These are phyloP conservation scores for Debaryomyces coudertii DNA, from an alignment of 1,139 yeast species.

Conservation along the genomic window DNA sequence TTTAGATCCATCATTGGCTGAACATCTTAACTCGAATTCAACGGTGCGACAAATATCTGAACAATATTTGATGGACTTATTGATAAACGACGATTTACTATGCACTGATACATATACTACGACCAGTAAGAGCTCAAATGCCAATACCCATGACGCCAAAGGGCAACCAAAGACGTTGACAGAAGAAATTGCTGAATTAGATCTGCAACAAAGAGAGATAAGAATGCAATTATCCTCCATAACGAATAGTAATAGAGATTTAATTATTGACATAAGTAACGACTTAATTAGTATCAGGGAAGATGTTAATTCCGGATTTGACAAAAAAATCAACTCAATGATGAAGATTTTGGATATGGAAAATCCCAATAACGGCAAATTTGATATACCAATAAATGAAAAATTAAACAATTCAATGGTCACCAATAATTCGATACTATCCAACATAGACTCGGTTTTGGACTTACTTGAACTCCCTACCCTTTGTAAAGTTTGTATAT, in stretches of 20 bases:
- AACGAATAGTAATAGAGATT: constrained; percentile 42
- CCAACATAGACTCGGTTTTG: constrained; percentile 70
- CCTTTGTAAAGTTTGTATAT: constrained; percentile 77
- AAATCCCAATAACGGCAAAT: constrained; percentile 1
- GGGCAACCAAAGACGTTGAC: constrained; percentile 32
- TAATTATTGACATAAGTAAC: constrained; percentile 42
- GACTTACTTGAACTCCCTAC: constrained; percentile 86
- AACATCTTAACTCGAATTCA: constrained; percentile 16
- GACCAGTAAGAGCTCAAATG: constrained; percentile 17
- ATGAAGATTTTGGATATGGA: constrained; percentile 17
- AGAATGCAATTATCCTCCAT: constrained; percentile 35
- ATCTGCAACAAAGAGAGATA: constrained; percentile 34
- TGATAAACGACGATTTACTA: constrained; percentile 45
- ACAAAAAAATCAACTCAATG: constrained; percentile 26
- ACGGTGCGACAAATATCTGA: constrained; percentile 20
- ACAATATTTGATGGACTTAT: constrained; percentile 28
- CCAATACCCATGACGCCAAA: constrained; percentile 5
- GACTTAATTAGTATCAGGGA: constrained; percentile 31
- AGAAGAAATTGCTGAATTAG: constrained; percentile 53
- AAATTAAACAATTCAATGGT: constrained; percentile 26
- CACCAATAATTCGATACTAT: constrained; percentile 45
- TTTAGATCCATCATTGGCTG: constrained; percentile 20
- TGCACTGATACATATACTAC: constrained; percentile 47
- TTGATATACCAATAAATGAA: constrained; percentile 20
- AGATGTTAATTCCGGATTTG: constrained; percentile 27